Conservation (phyloP, 2,329 filamentous ascomycete species). For the Pseudopyrenochaeta lycopersici region DNA sequence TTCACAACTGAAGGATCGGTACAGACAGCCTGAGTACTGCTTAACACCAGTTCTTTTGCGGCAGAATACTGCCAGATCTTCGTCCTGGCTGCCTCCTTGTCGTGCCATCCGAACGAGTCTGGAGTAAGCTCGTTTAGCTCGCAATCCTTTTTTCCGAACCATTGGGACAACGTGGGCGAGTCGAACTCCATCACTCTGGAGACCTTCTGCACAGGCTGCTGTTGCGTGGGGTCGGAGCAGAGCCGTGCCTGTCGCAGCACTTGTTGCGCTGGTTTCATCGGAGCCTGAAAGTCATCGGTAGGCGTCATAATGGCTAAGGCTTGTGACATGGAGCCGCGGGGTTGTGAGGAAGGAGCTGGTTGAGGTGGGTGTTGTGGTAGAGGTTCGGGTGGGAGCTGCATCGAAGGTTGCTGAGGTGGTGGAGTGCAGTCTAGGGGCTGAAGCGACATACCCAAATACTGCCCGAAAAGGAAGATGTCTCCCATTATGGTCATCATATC, state of each 20-base stretch:
- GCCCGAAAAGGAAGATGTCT: not conserved
- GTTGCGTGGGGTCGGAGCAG: not conserved
- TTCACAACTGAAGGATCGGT: not conserved
- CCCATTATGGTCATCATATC: not conserved
- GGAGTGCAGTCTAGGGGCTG: not conserved
- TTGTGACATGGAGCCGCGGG: not conserved
- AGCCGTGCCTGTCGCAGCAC: not conserved
- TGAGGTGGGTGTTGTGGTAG: not conserved
- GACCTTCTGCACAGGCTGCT: not conserved
- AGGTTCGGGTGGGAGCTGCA: not conserved
- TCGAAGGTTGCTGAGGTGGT: not conserved
- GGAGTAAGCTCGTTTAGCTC: constrained; percentile 1
- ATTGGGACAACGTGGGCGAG: too few relatives aligned
- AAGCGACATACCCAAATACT: not conserved
- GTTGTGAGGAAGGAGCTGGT: not conserved
- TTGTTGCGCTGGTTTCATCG: not conserved
- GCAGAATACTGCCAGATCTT: constrained; percentile 3
- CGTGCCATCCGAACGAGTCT: constrained; percentile 6
- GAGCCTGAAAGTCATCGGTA: not conserved
- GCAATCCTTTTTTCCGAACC: not conserved
- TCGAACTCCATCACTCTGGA: constrained; percentile 3
- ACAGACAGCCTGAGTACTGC: not conserved
- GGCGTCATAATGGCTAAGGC: too few relatives aligned
- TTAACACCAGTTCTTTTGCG: not conserved
- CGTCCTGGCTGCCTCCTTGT: too few relatives aligned